Evolutionary conservation across 176 grass and related monocot genomes (phyloP).

Genomic region (Aegilops tauschii): DNA sequence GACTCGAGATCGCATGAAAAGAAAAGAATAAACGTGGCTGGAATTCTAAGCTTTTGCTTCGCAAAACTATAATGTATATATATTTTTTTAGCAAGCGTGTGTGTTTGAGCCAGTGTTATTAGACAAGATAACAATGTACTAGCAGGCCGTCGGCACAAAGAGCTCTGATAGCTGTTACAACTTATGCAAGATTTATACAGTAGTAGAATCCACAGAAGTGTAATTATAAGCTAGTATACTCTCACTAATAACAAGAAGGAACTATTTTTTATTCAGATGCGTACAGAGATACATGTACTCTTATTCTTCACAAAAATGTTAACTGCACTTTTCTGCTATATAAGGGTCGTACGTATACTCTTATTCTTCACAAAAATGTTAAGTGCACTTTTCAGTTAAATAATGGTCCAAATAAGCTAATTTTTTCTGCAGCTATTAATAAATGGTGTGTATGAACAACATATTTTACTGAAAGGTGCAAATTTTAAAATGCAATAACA

Average conservation of each 20-base stretch:
- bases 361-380: background rate
- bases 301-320: background rate
- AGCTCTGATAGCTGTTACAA: constrained; percentile 4
- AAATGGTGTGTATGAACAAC: background rate
- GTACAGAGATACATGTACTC: background rate
- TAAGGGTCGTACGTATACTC: background rate
- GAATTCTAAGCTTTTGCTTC: constrained; percentile 19
- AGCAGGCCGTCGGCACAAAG: background rate
- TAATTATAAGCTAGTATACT: background rate
- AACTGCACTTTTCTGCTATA: background rate
- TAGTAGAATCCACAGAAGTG: background rate
- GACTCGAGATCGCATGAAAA: background rate
- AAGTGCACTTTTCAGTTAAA: background rate
- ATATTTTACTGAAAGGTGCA: background rate
- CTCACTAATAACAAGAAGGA: background rate
- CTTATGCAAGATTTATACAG: background rate
- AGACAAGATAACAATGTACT: background rate
- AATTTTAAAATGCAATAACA: no score
- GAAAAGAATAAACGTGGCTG: background rate
- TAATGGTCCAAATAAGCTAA: background rate
- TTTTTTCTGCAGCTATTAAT: background rate
- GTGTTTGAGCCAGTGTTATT: background rate
- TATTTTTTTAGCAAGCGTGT: background rate
- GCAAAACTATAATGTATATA: background rate
- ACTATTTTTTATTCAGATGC: background rate